Evolutionary conservation across 2,329 filamentous ascomycete species (phyloP).

Genomic region (Neophaeococcomyces mojaviensis): DNA sequence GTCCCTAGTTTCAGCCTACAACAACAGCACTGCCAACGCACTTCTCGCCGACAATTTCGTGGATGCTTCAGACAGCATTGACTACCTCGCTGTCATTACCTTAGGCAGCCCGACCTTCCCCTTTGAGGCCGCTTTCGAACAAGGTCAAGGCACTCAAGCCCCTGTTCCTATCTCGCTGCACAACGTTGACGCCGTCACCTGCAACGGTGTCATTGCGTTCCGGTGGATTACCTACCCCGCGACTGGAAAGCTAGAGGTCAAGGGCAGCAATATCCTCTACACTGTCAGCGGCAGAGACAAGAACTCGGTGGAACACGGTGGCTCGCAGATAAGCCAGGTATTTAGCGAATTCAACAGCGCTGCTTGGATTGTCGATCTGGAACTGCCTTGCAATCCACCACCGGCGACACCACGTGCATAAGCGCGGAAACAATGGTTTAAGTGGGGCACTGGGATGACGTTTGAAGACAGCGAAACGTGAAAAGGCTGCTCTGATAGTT

Average conservation of each 20-base stretch:
- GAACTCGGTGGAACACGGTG: too few species aligned
- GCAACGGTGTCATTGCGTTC: conserved; percentile 26
- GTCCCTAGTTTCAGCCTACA: not conserved
- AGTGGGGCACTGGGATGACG: too few species aligned
- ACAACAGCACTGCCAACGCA: conserved; percentile 20
- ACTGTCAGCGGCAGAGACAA: not conserved
- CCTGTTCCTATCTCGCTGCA: conserved; percentile 4
- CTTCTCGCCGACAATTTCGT: conserved; percentile 21
- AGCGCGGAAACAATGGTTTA: too few species aligned
- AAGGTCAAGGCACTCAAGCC: conserved; percentile 2
- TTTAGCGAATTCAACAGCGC: conserved; percentile 29
- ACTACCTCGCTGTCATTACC: not conserved
- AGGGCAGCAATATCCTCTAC: conserved; percentile 3
- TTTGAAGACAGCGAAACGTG: too few species aligned
- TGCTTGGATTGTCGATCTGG: conserved; percentile 8
- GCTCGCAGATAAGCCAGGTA: conserved; percentile 27
- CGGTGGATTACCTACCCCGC: conserved; percentile 25
- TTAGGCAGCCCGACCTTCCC: conserved; percentile 1
- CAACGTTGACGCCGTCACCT: conserved; percentile 24
- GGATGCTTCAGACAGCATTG: conserved; percentile 6
- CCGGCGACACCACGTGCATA: too few species aligned
- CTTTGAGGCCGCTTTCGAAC: not conserved
- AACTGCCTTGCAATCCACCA: too few species aligned
- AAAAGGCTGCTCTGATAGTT: too few species aligned
- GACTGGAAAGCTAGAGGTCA: not conserved